A percentile compares a stretch with the other conserved stretches of the same genome.
Conservation (phyloP, 2,329 filamentous ascomycete genomes). For the Cytospora piceicola region DNA sequence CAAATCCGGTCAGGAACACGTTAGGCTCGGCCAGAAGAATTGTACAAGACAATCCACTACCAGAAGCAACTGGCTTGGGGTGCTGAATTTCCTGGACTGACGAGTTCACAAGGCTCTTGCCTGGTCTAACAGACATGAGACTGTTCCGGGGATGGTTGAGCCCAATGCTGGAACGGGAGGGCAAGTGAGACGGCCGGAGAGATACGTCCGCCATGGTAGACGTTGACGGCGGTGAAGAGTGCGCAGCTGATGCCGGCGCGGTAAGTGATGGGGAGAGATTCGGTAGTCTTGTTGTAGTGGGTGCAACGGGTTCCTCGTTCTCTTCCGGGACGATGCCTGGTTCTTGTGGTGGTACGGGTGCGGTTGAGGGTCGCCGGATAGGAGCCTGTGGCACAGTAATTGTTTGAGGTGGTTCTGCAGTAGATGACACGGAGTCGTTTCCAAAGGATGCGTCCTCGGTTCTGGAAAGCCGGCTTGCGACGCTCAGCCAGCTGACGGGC, state of each 20-base stretch:
- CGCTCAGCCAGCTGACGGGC: constrained; percentile 31
- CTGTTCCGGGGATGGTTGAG: constrained; percentile 48
- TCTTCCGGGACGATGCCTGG: background rate
- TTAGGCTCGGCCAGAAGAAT: constrained; percentile 80
- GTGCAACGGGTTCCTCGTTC: constrained; percentile 2
- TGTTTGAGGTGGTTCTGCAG: constrained; percentile 1
- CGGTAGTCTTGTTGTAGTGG: background rate
- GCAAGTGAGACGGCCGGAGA: constrained; percentile 14
- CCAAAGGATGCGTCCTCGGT: constrained; percentile 16
- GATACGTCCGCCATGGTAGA: constrained; percentile 25
- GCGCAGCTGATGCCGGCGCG: background rate
- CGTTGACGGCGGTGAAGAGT: background rate
- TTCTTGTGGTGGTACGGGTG: background rate
- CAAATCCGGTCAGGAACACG: constrained; percentile 78
- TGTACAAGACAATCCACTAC: constrained; percentile 74
- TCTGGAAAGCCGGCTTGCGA: constrained; percentile 26
- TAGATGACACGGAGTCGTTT: constrained; percentile 5
- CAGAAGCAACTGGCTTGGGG: constrained; percentile 73
- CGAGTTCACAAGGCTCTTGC: constrained; percentile 56
- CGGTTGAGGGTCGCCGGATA: constrained; percentile 4
- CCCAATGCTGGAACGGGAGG: constrained; percentile 17
- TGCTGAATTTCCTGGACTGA: constrained; percentile 56
- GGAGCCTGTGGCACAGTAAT: constrained; percentile 13
- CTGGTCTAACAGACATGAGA: constrained; percentile 54
- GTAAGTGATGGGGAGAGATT: background rate